Evolutionary conservation across 305 asterid species (phyloP), one percentile per base, ranked within the genome.

Genomic region (Fraxinus velutina): DNA sequence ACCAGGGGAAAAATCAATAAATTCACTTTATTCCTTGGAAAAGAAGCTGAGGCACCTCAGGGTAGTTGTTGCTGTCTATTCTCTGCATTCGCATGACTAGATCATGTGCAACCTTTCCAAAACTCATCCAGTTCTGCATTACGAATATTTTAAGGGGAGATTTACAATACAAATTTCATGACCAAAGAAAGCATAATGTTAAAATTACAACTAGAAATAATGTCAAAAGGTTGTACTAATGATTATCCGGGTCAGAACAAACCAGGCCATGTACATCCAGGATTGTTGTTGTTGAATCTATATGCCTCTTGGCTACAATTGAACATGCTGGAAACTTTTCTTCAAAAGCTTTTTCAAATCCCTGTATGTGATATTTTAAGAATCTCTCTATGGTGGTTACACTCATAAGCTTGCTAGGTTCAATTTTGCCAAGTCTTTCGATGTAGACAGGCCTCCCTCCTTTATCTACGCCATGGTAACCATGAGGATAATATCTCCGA

Each of bases 261-360:
- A 94, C 98, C 98, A 94, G 86, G 73, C 99, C 98, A 39, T 92
- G 96, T 62, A 89, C 98, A 84, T 96, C 99, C 91, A 96, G 86
- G 85, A 96, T 89, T 71, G 97, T 90, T 34, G 92, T 93, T 33
- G 97, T 84, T 72, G 97, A 92, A 88, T 93, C 93, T 80, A 96
- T 92, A 86, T 96, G 99, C 77, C 96, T 92, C 91, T 89, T 93
- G 76, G 97, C 94, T 80, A 88, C 89, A 82, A 96, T 88, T 52
- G 99, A 96, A 85, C 99, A 94, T 73, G 98, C 98, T 77, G 99
- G 97, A 87, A 93, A 94, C 90, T 93, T 96, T 85, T 89, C 94
- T 19, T 84, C 79, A 79, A 96, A 96, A 55, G 90, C 79, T 85
- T 84, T 94, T 85, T 96, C 99, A 87, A 94, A 93, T 78, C 99